Percentiles rank a stretch among this genome's conserved stretches.
Conservation (phyloP, 2,329 filamentous ascomycete species). For the Hirsutella rhossiliensis region DNA sequence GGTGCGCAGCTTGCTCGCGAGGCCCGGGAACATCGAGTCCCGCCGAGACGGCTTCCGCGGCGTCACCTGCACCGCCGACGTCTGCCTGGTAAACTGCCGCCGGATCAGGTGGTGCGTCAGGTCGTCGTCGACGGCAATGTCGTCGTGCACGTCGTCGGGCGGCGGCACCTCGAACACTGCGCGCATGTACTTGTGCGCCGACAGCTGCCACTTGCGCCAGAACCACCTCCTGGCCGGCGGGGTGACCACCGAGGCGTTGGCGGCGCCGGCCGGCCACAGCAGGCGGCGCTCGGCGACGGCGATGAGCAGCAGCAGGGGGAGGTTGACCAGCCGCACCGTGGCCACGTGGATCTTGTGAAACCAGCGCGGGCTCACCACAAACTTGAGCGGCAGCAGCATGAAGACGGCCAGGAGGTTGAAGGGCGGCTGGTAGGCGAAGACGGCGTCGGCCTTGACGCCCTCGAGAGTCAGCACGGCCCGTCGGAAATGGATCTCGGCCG, state of each 20-base stretch:
- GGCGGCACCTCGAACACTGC: slow-evolving; percentile 62
- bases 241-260: slow-evolving; percentile 7
- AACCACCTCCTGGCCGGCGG: slow-evolving; percentile 31
- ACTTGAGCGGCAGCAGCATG: slow-evolving; percentile 64
- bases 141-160: slow-evolving; percentile 45
- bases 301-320: slow-evolving; percentile 62
- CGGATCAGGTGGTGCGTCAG: slow-evolving; percentile 46
- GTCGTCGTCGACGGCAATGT: slow-evolving; percentile 47
- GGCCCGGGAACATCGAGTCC: slow-evolving; percentile 45
- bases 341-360: slow-evolving; percentile 85
- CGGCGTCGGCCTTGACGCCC: slow-evolving; percentile 72
- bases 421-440: slow-evolving; percentile 72
- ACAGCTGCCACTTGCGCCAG: slow-evolving; percentile 57
- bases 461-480: slow-evolving; percentile 73
- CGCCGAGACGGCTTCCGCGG: slow-evolving; percentile 28
- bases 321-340: slow-evolving; percentile 60
- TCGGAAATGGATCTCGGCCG: slow-evolving; percentile 75
- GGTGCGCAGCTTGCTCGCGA: slow-evolving; percentile 33
- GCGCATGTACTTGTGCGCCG: slow-evolving; percentile 58
- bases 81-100: slow-evolving; percentile 38
- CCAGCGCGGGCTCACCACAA: slow-evolving; percentile 67
- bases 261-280: slow-evolving; percentile 39
- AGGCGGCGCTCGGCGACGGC: slow-evolving; percentile 57
- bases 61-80: slow-evolving; percentile 19
- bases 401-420: slow-evolving; percentile 73